A percentile compares a stretch with the other conserved stretches of the same genome.
Conservation (phyloP, 2,329 filamentous ascomycete genomes). For the Epichloe sibirici region DNA sequence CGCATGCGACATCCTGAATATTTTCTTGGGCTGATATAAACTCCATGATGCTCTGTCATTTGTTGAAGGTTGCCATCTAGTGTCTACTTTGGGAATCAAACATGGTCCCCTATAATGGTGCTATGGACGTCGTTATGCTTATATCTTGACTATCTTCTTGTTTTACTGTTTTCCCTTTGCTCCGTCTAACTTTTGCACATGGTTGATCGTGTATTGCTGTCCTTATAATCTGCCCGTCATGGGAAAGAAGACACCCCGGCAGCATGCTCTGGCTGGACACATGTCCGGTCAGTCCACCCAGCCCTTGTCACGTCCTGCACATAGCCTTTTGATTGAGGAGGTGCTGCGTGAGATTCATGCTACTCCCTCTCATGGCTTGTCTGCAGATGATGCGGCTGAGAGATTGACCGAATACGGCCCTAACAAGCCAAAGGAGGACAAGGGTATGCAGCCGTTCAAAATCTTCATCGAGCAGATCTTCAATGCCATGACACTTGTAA, state of each 20-base stretch:
- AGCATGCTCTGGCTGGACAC: conserved; percentile 7
- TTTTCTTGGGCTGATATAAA: not conserved
- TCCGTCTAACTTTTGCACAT: not conserved
- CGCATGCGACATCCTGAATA: not conserved
- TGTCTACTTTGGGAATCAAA: too few species aligned
- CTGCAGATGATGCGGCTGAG: conserved; percentile 33
- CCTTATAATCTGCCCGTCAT: not conserved
- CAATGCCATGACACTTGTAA: conserved; percentile 45
- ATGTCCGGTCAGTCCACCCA: conserved; percentile 23
- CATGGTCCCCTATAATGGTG: too few species aligned
- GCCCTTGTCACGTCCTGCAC: conserved; percentile 41
- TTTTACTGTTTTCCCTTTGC: not conserved
- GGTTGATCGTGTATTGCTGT: not conserved
- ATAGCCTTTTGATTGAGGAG: conserved; percentile 36
- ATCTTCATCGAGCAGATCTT: conserved; percentile 44
- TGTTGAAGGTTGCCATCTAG: not conserved
- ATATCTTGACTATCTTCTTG: not conserved
- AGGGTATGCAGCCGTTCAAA: conserved; percentile 41
- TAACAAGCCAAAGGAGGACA: conserved; percentile 39
- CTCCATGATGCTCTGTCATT: not conserved
- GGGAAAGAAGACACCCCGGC: not conserved
- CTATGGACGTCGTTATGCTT: too few species aligned
- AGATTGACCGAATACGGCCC: conserved; percentile 42
- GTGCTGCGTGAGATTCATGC: conserved; percentile 41
- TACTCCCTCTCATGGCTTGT: conserved; percentile 41